Conservation (phyloP, 768 basidiomycete genomes). For the Plicaturopsis crispa region DNA sequence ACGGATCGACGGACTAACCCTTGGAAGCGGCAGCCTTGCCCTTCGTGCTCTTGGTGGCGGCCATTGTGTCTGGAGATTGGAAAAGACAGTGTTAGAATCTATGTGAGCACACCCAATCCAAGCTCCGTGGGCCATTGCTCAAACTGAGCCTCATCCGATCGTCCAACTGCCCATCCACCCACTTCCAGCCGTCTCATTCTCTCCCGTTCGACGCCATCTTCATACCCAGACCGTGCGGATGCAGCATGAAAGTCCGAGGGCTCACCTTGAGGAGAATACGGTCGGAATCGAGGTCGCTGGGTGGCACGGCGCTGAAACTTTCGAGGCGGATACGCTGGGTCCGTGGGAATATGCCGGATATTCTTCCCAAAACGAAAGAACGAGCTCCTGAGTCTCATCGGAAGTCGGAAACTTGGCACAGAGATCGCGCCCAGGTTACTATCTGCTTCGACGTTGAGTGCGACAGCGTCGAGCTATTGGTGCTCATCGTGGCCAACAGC, state of each 20-base stretch:
- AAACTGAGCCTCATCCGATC: slow-evolving; percentile 10
- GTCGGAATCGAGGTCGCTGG: not conserved
- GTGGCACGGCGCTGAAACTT: too few species aligned
- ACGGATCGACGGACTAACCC: slow-evolving; percentile 21
- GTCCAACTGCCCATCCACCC: slow-evolving; percentile 9
- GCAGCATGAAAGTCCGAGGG: slow-evolving; percentile 5
- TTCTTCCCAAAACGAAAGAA: too few species aligned
- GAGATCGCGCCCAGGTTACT: too few species aligned
- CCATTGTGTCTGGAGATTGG: slow-evolving; percentile 34
- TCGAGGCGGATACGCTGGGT: too few species aligned
- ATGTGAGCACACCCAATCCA: not conserved
- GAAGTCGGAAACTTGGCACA: too few species aligned
- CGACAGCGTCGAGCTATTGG: too few species aligned
- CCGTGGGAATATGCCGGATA: too few species aligned
- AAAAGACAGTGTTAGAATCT: not conserved
- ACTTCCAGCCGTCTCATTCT: not conserved
- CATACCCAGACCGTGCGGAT: slow-evolving; percentile 1
- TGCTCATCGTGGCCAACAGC: too few species aligned
- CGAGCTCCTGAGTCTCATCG: too few species aligned
- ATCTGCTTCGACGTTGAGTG: too few species aligned
- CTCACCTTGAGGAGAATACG: slow-evolving; percentile 9
- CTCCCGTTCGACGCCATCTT: slow-evolving; percentile 3
- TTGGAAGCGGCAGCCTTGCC: slow-evolving; percentile 47
- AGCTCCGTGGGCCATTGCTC: not conserved
- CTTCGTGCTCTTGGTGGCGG: slow-evolving; percentile 63